Percentiles rank a stretch among this genome's conserved stretches.
Conservation (phyloP, 2,329 filamentous ascomycete genomes). For the Cercospora zeae-maydis region DNA sequence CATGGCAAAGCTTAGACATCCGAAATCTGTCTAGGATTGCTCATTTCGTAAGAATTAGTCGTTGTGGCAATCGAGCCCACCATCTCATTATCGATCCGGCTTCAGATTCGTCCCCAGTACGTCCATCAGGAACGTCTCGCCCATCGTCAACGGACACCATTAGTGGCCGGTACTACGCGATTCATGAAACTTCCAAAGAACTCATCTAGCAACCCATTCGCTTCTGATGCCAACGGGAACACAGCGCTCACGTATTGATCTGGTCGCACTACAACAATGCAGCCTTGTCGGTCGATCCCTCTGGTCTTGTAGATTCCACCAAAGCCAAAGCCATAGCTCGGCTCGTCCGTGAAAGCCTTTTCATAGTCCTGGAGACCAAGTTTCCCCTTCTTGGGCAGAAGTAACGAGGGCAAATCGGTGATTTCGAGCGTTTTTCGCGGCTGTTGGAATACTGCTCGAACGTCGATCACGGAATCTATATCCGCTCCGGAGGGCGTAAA, state of each 20-base stretch:
- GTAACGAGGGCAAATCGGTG: slow-evolving; percentile 42
- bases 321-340: slow-evolving; percentile 38
- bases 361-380: slow-evolving; percentile 38
- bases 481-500: slow-evolving; percentile 40
- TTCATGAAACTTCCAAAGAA: slow-evolving; percentile 35
- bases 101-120: not conserved
- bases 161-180: not conserved
- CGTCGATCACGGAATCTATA: slow-evolving; percentile 54
- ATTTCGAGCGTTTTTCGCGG: slow-evolving; percentile 31
- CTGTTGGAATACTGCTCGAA: slow-evolving; percentile 40
- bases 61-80: no score
- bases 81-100: no score
- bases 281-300: slow-evolving; percentile 57
- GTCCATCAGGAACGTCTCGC: not conserved
- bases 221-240: slow-evolving; percentile 28
- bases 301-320: slow-evolving; percentile 53
- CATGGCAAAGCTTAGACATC: slow-evolving; percentile 5
- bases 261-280: slow-evolving; percentile 59
- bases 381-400: slow-evolving; percentile 43
- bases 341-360: slow-evolving; percentile 48
- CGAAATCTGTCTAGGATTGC: not conserved
- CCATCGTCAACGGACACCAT: not conserved
- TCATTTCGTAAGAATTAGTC: no score
- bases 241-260: slow-evolving; percentile 60
- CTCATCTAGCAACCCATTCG: slow-evolving; percentile 20